These are phyloP conservation scores for Emmonsiellopsis sp. DNA, from an alignment of 2,329 filamentous ascomycete species.

Conservation along the genomic window DNA sequence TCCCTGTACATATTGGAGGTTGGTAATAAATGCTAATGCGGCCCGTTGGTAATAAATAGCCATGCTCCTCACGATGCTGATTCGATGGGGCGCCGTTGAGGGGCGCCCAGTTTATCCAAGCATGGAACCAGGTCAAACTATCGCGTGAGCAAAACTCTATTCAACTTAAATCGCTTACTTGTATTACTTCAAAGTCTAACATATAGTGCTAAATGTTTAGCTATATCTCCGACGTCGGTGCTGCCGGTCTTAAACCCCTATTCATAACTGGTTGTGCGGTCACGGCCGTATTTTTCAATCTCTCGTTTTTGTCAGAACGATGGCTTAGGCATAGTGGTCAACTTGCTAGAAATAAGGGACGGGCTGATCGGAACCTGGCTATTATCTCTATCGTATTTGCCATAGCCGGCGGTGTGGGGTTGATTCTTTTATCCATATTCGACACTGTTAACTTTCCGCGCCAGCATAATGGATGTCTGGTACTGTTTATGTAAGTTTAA, in stretches of 20 bases:
- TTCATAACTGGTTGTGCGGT: constrained; percentile 53
- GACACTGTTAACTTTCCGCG: constrained; percentile 62
- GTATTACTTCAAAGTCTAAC: background rate
- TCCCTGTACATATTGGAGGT: background rate
- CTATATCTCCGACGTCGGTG: constrained; percentile 49
- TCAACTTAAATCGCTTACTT: background rate
- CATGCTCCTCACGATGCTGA: constrained; percentile 53
- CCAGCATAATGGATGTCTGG: constrained; percentile 67
- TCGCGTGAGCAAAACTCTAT: constrained; percentile 39
- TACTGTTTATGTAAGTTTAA: constrained; percentile 59
- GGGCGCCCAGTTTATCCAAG: constrained; percentile 45
- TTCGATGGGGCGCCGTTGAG: constrained; percentile 42
- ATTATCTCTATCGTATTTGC: constrained; percentile 49
- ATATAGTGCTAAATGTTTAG: constrained; percentile 17
- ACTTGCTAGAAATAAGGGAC: constrained; percentile 59
- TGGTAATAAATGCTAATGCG: background rate
- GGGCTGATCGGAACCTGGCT: constrained; percentile 31
- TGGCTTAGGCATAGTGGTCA: constrained; percentile 76
- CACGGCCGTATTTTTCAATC: constrained; percentile 70
- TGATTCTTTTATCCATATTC: constrained; percentile 78
- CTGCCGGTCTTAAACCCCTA: constrained; percentile 49
- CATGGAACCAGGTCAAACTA: constrained; percentile 44
- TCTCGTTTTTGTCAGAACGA: constrained; percentile 71
- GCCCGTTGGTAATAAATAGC: constrained; percentile 27
- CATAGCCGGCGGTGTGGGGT: constrained; percentile 63